phyloP scores from a whole-genome alignment of 805 yeast species.

The Lachancea nothofagi region DNA sequence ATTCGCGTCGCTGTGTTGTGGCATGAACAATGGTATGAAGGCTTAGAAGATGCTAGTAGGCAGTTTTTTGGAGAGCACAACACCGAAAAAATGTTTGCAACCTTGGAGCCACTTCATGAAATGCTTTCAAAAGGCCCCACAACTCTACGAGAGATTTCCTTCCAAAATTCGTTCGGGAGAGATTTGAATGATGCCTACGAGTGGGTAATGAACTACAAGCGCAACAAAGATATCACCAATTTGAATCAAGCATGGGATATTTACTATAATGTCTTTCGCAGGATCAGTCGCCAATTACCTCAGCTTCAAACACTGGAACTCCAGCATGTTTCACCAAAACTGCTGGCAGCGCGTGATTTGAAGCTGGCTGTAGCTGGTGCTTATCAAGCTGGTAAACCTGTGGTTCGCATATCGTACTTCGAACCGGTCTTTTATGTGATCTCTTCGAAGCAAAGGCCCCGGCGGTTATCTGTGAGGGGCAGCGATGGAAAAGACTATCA shows the following conservation, averaged over 20 bases:
- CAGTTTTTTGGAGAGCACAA: conserved; percentile 91
- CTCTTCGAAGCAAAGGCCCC: conserved; percentile 93
- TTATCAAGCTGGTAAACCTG: conserved; percentile 76
- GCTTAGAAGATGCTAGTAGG: conserved; percentile 92
- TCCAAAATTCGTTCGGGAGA: conserved; percentile 88
- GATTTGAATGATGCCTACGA: conserved; percentile 90
- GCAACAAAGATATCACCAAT: conserved; percentile 80
- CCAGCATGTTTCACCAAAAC: conserved; percentile 89
- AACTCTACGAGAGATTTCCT: conserved; percentile 87
- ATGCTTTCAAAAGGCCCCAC: conserved; percentile 84
- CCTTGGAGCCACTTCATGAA: conserved; percentile 81
- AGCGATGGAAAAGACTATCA: conserved; percentile 89
- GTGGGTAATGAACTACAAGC: conserved; percentile 82
- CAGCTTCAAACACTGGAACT: conserved; percentile 80
- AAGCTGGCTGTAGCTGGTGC: conserved; percentile 94
- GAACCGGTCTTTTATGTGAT: conserved; percentile 83
- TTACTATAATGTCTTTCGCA: conserved; percentile 86
- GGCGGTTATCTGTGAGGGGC: conserved; percentile 73
- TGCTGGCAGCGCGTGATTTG: conserved; percentile 69
- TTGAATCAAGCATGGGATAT: conserved; percentile 97
- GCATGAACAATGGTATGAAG: conserved; percentile 99
- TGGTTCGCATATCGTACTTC: conserved; percentile 64
- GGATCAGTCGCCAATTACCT: conserved; percentile 83
- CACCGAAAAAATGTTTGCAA: conserved; percentile 89
- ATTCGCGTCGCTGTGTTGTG: conserved; percentile 93